phyloP scores from a whole-genome alignment of 2,329 filamentous ascomycete species.

The Lasiodiplodia hormozganensis region DNA sequence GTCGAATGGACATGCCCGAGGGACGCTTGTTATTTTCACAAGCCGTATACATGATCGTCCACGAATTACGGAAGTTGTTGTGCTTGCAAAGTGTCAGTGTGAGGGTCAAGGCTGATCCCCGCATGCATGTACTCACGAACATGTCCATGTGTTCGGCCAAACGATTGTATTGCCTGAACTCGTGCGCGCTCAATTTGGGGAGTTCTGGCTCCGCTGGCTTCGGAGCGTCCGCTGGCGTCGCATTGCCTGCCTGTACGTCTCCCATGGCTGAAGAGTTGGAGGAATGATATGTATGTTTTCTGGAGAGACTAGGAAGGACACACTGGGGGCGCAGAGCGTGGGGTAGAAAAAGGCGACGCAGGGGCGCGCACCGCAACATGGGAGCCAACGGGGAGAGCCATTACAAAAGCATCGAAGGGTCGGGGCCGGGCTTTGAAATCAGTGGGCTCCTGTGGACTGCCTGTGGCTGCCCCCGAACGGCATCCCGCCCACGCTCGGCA shows the following conservation, averaged over 20 bases:
- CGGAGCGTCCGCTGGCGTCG: not conserved
- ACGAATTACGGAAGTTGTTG: slow-evolving; percentile 76
- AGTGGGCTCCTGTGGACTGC: slow-evolving; percentile 14
- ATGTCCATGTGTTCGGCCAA: slow-evolving; percentile 77
- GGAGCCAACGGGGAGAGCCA: not conserved
- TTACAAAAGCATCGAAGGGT: not conserved
- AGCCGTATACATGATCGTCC: slow-evolving; percentile 73
- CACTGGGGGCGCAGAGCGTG: not conserved
- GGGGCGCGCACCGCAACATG: slow-evolving; percentile 11
- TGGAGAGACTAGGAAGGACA: not conserved
- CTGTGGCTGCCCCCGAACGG: not conserved
- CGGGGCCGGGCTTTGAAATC: slow-evolving; percentile 16
- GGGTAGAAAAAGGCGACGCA: slow-evolving; percentile 15
- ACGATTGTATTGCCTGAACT: slow-evolving; percentile 75
- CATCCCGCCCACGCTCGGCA: slow-evolving; percentile 18
- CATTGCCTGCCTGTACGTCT: not conserved
- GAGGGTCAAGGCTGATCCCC: slow-evolving; percentile 24
- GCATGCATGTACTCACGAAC: slow-evolving; percentile 57
- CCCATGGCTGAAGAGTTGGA: slow-evolving; percentile 1
- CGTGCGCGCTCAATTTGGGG: slow-evolving; percentile 68
- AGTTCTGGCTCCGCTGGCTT: slow-evolving; percentile 4
- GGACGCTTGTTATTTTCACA: slow-evolving; percentile 67
- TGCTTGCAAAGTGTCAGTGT: slow-evolving; percentile 59
- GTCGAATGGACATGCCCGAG: slow-evolving; percentile 67
- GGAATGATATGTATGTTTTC: not conserved